Evolutionary conservation across 306 rosid species (phyloP).

Genomic region (Lathyrus tuberosus): DNA sequence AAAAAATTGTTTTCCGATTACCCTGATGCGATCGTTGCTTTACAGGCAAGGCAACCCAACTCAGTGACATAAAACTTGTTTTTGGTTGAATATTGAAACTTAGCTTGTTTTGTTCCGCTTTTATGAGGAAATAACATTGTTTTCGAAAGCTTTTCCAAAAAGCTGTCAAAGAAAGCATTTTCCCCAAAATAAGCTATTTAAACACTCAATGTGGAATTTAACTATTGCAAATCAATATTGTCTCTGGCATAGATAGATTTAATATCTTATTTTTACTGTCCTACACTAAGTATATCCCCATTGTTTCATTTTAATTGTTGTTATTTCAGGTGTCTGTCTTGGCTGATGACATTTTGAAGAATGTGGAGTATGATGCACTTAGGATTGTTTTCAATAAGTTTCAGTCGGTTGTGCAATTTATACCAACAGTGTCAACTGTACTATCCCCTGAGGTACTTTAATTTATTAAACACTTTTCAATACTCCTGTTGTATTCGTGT

Average conservation of each 20-base stretch:
- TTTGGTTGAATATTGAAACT: constrained; percentile 18
- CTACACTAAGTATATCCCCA: background rate
- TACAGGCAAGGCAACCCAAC: constrained; percentile 12
- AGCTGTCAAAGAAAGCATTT: background rate
- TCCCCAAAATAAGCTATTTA: constrained; percentile 12
- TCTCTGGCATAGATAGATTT: background rate
- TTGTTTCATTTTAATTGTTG: constrained; percentile 33
- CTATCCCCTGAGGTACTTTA: constrained; percentile 88
- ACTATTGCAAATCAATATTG: background rate
- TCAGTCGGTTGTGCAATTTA: constrained; percentile 75
- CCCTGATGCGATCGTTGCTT: constrained; percentile 4
- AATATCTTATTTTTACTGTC: constrained; percentile 1
- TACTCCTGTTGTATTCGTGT: constrained; percentile 5
- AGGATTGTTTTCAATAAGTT: constrained; percentile 86
- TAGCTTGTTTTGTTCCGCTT: constrained; percentile 1
- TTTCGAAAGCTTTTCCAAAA: background rate
- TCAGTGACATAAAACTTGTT: background rate
- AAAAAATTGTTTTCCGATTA: background rate
- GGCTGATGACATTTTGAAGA: constrained; percentile 92
- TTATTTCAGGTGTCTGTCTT: constrained; percentile 80
- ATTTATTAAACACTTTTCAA: background rate
- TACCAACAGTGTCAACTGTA: constrained; percentile 75
- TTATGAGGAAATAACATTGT: constrained; percentile 1
- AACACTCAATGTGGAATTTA: constrained; percentile 24
- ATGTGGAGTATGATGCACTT: constrained; percentile 88